These are phyloP conservation scores for Zygotorulaspora mrakii DNA, from an alignment of 1,139 yeast species.

Conservation along the genomic window DNA sequence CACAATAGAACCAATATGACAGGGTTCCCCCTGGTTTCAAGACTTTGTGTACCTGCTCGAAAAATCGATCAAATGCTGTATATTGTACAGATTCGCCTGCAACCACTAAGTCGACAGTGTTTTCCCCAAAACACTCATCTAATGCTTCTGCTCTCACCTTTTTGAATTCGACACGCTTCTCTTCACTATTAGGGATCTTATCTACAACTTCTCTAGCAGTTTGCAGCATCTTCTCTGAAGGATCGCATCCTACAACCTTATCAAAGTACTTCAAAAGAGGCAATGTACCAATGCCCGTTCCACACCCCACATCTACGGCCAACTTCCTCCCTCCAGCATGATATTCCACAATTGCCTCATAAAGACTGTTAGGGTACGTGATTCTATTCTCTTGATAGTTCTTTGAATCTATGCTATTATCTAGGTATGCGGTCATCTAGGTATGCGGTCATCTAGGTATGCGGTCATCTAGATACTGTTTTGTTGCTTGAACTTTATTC, in stretches of 20 bases:
- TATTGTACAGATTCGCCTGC: constrained; percentile 80
- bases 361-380: constrained; percentile 48
- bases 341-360: constrained; percentile 39
- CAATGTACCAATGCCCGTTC: constrained; percentile 72
- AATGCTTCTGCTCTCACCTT: constrained; percentile 38
- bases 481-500: too few species aligned
- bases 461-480: constrained; percentile 23
- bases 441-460: constrained; percentile 22
- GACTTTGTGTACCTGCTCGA: constrained; percentile 47
- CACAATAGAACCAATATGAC: constrained; percentile 73
- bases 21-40: constrained; percentile 62
- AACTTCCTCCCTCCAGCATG: constrained; percentile 34
- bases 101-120: constrained; percentile 57
- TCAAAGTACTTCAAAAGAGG: constrained; percentile 45
- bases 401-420: constrained; percentile 47
- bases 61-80: constrained; percentile 56
- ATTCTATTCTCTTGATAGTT: constrained; percentile 57
- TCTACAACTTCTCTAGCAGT: constrained; percentile 40
- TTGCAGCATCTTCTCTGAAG: constrained; percentile 58
- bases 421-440: constrained; percentile 27
- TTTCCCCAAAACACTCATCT: constrained; percentile 24
- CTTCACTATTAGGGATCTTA: constrained; percentile 12
- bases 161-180: constrained; percentile 24
- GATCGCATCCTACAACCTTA: constrained; percentile 61
- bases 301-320: constrained; percentile 73